Percentiles rank a stretch among this genome's conserved stretches.
Conservation (phyloP, 495 filamentous ascomycete genomes). For the Penicillium canescens region DNA sequence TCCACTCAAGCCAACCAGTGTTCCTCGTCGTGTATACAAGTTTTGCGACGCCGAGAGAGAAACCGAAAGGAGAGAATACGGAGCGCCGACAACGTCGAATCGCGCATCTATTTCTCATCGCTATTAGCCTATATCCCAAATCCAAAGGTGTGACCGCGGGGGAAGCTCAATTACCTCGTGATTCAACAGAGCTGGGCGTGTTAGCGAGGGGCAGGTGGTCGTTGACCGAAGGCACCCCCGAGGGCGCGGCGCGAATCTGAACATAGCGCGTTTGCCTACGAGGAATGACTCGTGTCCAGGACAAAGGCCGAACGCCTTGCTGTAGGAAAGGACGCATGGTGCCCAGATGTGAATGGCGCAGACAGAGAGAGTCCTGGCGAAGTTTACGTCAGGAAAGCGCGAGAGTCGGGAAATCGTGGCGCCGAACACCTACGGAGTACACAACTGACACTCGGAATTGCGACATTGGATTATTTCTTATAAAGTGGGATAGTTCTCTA, state of each 20-base stretch:
- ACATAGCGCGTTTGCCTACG: constrained; percentile 39
- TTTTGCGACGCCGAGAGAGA: constrained; percentile 89
- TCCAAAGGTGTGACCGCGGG: background rate
- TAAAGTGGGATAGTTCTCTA: background rate
- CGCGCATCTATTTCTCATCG: constrained; percentile 66
- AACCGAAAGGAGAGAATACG: constrained; percentile 90
- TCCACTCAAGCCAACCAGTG: constrained; percentile 85
- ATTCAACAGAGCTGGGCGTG: constrained; percentile 41
- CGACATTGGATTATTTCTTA: constrained; percentile 12
- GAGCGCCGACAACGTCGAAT: constrained; percentile 88
- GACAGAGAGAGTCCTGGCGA: constrained; percentile 9
- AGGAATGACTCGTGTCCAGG: constrained; percentile 39
- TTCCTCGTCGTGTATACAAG: constrained; percentile 87
- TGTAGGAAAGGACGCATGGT: constrained; percentile 39
- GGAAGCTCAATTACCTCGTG: constrained; percentile 31
- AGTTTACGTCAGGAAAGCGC: constrained; percentile 36
- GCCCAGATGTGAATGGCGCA: constrained; percentile 11
- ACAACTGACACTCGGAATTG: constrained; percentile 23
- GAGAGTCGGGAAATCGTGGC: constrained; percentile 28
- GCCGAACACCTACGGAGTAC: constrained; percentile 19
- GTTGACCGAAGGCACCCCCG: constrained; percentile 37
- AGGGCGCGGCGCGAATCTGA: constrained; percentile 46
- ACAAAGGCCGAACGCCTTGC: constrained; percentile 39
- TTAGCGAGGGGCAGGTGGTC: constrained; percentile 40
- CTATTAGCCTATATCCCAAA: background rate